phyloP scores from a whole-genome alignment of 2,329 filamentous ascomycete genomes.

The Chaetomiaceae sp. region DNA sequence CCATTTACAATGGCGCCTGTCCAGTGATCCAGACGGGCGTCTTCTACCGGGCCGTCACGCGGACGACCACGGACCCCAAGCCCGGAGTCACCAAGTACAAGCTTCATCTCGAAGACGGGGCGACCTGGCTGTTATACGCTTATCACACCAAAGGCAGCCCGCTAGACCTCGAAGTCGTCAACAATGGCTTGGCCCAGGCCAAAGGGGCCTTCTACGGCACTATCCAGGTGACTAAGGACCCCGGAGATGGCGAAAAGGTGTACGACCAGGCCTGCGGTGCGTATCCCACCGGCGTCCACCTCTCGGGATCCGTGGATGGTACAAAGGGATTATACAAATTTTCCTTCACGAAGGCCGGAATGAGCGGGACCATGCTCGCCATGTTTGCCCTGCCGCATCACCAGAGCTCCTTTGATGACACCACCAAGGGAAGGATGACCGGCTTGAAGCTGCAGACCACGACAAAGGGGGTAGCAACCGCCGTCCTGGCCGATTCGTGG shows the following conservation, averaged over 20 bases:
- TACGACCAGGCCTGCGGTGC: slow-evolving; percentile 74
- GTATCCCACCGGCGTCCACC: slow-evolving; percentile 60
- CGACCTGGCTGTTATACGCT: slow-evolving; percentile 77
- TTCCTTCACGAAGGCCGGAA: slow-evolving; percentile 66
- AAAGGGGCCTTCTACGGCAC: slow-evolving; percentile 66
- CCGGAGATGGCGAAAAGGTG: slow-evolving; percentile 57
- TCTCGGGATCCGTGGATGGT: slow-evolving; percentile 60
- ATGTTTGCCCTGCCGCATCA: slow-evolving; percentile 93
- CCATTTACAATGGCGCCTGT: slow-evolving; percentile 63
- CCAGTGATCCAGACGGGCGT: slow-evolving; percentile 72
- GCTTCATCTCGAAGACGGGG: slow-evolving; percentile 66
- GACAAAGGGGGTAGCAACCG: slow-evolving; percentile 77
- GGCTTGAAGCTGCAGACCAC: slow-evolving; percentile 67
- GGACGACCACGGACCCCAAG: slow-evolving; percentile 52
- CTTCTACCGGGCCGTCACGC: slow-evolving; percentile 66
- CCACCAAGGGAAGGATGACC: slow-evolving; percentile 49
- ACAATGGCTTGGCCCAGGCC: slow-evolving; percentile 62
- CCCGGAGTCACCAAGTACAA: slow-evolving; percentile 71
- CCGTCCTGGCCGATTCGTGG: slow-evolving; percentile 69
- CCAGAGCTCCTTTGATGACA: slow-evolving; percentile 64
- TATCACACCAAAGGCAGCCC: slow-evolving; percentile 54
- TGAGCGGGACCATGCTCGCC: slow-evolving; percentile 56
- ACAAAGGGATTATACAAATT: slow-evolving; percentile 68
- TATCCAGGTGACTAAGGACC: slow-evolving; percentile 80
- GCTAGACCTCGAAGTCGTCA: slow-evolving; percentile 64